phyloP scores from a whole-genome alignment of 352 stramenopile species.

The Hyaloperonospora arabidopsidis region DNA sequence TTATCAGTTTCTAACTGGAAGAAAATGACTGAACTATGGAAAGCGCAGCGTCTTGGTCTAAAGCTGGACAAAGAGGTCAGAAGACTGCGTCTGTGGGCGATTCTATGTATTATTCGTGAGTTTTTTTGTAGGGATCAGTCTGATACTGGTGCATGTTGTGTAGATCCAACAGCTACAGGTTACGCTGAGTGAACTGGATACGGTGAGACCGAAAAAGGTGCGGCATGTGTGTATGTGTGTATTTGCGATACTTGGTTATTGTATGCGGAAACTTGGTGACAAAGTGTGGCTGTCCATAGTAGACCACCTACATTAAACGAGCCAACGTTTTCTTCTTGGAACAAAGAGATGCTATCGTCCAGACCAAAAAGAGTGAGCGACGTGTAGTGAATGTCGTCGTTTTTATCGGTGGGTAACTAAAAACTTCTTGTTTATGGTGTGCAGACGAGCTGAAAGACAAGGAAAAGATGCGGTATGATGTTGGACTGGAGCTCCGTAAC shows the following conservation, averaged over 20 bases:
- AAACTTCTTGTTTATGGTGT: background rate
- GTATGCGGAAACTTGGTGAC: background rate
- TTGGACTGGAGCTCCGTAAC: conserved; percentile 46
- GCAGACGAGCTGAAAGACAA: conserved; percentile 62
- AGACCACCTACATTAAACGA: conserved; percentile 65
- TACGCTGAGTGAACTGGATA: conserved; percentile 61
- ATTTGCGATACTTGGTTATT: background rate
- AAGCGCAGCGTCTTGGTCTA: conserved; percentile 32
- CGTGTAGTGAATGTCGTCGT: too few species aligned
- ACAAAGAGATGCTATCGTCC: conserved; percentile 53
- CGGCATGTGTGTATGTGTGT: background rate
- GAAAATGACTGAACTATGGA: conserved; percentile 27
- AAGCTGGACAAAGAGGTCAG: conserved; percentile 39
- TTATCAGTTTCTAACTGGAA: too few species aligned
- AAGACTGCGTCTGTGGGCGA: background rate
- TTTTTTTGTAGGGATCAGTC: background rate
- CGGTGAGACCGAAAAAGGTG: conserved; percentile 63
- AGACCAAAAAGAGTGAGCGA: conserved; percentile 51
- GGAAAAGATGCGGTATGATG: conserved; percentile 43
- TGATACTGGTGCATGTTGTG: conserved; percentile 1
- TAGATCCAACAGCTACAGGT: conserved; percentile 78
- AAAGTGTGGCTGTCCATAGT: background rate
- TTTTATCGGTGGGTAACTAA: too few species aligned
- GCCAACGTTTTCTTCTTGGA: conserved; percentile 75
- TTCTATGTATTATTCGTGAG: too few species aligned